Base-by-base conservation (phyloP, 768 basidiomycete genomes). In the Scleroderma citrinum region DNA sequence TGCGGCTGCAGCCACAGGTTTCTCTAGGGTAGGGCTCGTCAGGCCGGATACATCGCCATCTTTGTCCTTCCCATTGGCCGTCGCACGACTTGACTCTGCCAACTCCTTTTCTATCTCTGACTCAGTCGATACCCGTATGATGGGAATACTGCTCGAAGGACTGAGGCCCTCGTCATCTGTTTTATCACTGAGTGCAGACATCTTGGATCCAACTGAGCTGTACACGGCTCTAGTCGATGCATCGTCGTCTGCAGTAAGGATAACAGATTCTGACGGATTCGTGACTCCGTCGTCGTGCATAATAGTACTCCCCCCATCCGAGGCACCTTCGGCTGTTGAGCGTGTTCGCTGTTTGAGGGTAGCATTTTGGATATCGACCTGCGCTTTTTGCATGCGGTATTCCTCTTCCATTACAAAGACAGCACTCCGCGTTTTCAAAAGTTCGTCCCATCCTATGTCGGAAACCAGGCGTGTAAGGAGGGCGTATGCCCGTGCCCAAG, bases 371-470 rank as follows among this genome's bases (percentile, higher is more conserved):
- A 86, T 72, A 24, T 93, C 90, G 2, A 64, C 71, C 5, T 87
- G 81, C 2, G 87, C 85, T 64, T 97, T 97, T 71, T 97, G 95
- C 83, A 90, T 87, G 32, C 96, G 80, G 64, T 99, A 99, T 65
- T 99, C 96, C 64, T 99, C 95, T 65, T 98, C 96, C 96, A 99
- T 99, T 35, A 99, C 96, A 67, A 99, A 98, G 13, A 99, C 96
- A 32, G 75, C 70, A 66, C 90, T 92, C 77, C 96, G 84, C 13
- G 90, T 87, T 73, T 93, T 93, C 49, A 99, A 76, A 3, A 98
- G 79, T 71, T 98, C 96, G 69, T 99, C 96, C 96, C 96, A 99
- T 0, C 96, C 96, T 56, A 99, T 93, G 55, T 92, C 85, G 1
- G 87, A 82, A 29, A 97, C 96, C 20, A 99, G 83, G 1, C 85